Conservation (phyloP, 352 stramenopile genomes). For the Globisporangium cystogenes region DNA sequence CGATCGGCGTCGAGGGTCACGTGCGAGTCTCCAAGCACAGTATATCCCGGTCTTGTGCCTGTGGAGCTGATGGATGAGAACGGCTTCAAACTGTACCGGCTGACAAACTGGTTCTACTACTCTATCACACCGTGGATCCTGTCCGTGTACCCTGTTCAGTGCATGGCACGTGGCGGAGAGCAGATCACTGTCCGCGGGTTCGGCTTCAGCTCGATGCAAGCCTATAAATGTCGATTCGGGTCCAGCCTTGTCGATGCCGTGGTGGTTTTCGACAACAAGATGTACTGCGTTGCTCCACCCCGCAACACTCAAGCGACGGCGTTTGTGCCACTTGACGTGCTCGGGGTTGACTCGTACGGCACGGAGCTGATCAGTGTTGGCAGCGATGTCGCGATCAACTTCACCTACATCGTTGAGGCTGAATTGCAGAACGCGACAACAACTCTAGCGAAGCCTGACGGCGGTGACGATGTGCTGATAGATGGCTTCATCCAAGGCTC, state of each 20-base stretch:
- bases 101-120: slow-evolving; percentile 34
- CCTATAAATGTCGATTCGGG: slow-evolving; percentile 26
- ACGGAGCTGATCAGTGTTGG: neutral
- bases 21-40: slow-evolving; percentile 13
- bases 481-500: too few species aligned
- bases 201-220: slow-evolving; percentile 17
- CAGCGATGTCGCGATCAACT: slow-evolving; percentile 5
- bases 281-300: slow-evolving; percentile 23
- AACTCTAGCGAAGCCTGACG: too few species aligned
- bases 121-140: slow-evolving; percentile 15
- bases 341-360: neutral
- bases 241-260: slow-evolving; percentile 10
- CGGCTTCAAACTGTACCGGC: neutral
- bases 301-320: neutral
- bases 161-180: slow-evolving; percentile 15
- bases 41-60: slow-evolving; percentile 14
- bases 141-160: slow-evolving; percentile 16
- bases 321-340: slow-evolving; percentile 1
- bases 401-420: slow-evolving; percentile 15
- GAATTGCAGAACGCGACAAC: neutral
- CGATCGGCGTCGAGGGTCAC: slow-evolving; percentile 7
- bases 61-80: slow-evolving; percentile 14
- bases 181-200: slow-evolving; percentile 20
- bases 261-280: slow-evolving; percentile 20
- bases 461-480: too few species aligned